Evolutionary conservation across 2,329 filamentous ascomycete genomes (phyloP).

Genomic region (Metarhizium album): DNA sequence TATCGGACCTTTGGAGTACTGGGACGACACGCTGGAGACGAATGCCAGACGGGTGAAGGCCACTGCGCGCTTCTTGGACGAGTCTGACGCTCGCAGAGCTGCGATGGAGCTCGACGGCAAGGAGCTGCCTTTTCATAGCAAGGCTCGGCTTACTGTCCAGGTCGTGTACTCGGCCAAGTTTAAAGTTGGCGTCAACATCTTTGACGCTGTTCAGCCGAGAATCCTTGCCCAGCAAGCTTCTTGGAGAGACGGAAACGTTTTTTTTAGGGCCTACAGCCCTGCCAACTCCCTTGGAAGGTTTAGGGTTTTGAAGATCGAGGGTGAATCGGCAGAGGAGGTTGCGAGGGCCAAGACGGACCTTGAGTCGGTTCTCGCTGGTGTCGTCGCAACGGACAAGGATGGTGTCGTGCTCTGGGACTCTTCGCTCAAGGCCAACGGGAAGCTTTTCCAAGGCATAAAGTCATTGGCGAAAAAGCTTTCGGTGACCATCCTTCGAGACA

Average conservation of each 20-base stretch:
- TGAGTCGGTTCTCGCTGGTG: conserved; percentile 22
- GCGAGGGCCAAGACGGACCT: conserved; percentile 21
- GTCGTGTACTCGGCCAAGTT: conserved; percentile 26
- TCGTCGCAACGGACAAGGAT: conserved; percentile 14
- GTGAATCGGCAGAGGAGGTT: conserved; percentile 19
- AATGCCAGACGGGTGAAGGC: conserved; percentile 23
- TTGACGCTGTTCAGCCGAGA: conserved; percentile 17
- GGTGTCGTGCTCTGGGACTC: conserved; percentile 21
- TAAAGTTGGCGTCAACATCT: conserved; percentile 24
- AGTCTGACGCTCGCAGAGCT: conserved; percentile 26
- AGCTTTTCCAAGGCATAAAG: conserved; percentile 1
- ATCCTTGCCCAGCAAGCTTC: conserved; percentile 15
- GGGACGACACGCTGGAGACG: conserved; percentile 14
- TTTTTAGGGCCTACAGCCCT: conserved; percentile 9
- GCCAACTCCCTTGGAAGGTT: conserved; percentile 9
- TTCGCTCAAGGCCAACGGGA: conserved; percentile 11
- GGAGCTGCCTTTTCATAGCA: conserved; percentile 18
- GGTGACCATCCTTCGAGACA: background rate
- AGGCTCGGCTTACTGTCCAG: conserved; percentile 24
- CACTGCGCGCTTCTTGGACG: conserved; percentile 26
- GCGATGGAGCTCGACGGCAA: conserved; percentile 19
- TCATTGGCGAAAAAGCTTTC: background rate
- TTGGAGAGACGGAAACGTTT: conserved; percentile 22
- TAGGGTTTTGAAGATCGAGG: conserved; percentile 27
- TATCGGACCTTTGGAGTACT: conserved; percentile 23